These are phyloP conservation scores for Aspergillus pseudoviridinutans DNA, from an alignment of 2,329 filamentous ascomycete genomes.

Conservation along the genomic window DNA sequence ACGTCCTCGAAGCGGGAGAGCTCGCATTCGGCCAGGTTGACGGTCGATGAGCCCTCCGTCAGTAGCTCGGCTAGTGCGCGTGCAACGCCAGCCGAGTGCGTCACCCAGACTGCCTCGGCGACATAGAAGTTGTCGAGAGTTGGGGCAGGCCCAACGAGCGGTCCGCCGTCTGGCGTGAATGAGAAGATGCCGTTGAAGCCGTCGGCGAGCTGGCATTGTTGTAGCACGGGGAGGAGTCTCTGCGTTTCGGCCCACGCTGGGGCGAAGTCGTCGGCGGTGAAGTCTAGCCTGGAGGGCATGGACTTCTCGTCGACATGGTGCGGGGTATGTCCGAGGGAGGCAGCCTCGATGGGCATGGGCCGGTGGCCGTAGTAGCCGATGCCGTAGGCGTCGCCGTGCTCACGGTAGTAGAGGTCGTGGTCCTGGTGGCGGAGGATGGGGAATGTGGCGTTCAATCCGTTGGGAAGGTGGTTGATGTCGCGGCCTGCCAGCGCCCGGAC, in stretches of 20 bases:
- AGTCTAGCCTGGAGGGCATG: conserved; percentile 61
- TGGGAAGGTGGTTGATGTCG: conserved; percentile 37
- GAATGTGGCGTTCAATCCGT: conserved; percentile 46
- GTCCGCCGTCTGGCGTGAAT: conserved; percentile 61
- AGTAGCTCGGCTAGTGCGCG: conserved; percentile 57
- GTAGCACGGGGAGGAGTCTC: conserved; percentile 52
- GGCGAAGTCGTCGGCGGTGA: conserved; percentile 58
- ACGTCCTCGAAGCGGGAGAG: conserved; percentile 59
- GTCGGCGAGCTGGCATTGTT: conserved; percentile 50
- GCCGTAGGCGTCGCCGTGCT: conserved; percentile 59
- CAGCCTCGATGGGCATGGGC: conserved; percentile 58
- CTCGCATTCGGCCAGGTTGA: conserved; percentile 59
- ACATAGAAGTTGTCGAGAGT: conserved; percentile 60
- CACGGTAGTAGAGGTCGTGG: conserved; percentile 61
- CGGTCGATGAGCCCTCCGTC: conserved; percentile 52
- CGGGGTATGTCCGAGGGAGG: conserved; percentile 51
- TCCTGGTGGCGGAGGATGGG: conserved; percentile 63
- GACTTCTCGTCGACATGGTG: conserved; percentile 54
- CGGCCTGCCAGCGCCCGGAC: conserved; percentile 44
- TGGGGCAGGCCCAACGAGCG: conserved; percentile 56
- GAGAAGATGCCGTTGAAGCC: conserved; percentile 66
- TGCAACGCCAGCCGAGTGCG: conserved; percentile 61
- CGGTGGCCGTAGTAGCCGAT: conserved; percentile 63
- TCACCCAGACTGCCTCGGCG: conserved; percentile 64
- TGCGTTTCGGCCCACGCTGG: conserved; percentile 57